Base-by-base conservation (phyloP, 208 protist species). In the Novymonas esmeraldas region DNA sequence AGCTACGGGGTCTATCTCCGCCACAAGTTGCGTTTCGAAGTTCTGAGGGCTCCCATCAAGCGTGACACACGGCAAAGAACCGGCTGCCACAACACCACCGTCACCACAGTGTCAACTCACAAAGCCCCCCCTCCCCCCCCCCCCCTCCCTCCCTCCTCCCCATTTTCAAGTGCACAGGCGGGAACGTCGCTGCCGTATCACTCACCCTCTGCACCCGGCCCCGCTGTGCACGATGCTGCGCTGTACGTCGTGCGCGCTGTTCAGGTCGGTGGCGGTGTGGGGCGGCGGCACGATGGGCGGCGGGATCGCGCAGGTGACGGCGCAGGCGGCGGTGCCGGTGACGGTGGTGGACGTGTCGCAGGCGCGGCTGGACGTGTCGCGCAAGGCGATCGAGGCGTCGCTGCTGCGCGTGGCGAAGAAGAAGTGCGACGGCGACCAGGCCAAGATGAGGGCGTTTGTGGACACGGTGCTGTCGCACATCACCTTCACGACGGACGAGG, bases 221-320 rank as follows among this genome's bases (percentile, higher is more conserved):
- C n/a, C 34, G 7, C 33, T 26, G 10, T 45, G 16, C 39, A 16
- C 24, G 4, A 76, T 76, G 71, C 50, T 78, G 22, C 73, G 64
- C 1, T 73, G 52, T 36, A 76, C 60, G 5, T 26, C 44, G 42
- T 68, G 44, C 42, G 41, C 45, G 28, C 56, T 77, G 16, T 89
- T 84, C 69, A 80, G 76, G 49, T 73, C 61, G 22, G 49, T 90
- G 3, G 54, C 78, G 16, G 81, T 92, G 22, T 84, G 81, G 71
- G 86, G 86, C 62, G 81, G 74, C 41, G 86, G 86, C 55, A 89
- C 81, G 54, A 92, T 92, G 87, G 87, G 87, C 60, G 72, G 78
- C 60, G 87, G 87, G 33, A 90, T 93, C 41, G 87, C 87, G 2
- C 86, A 89, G 69, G 72, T 89, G 9, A 75, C 75, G 10, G 86